A percentile compares a stretch with the other conserved stretches of the same genome.
phyloP scores from a whole-genome alignment of 116 monocot species.

The Dioscorea cayenensis region DNA sequence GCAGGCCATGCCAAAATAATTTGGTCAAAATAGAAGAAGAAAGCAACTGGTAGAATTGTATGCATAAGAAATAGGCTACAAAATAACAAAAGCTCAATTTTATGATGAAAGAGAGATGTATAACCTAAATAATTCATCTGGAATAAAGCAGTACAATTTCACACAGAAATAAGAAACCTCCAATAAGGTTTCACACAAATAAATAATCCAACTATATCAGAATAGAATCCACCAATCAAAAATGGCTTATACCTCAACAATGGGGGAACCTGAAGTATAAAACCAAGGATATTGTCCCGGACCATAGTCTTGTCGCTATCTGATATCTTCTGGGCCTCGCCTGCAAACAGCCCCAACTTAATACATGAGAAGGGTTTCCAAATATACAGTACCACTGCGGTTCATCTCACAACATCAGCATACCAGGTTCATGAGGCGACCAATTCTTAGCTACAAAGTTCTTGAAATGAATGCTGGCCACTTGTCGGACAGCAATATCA shows the following conservation, averaged over 20 bases:
- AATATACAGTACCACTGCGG: not conserved
- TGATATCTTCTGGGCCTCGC: constrained; percentile 52
- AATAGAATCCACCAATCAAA: no score
- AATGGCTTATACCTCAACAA: constrained; percentile 55
- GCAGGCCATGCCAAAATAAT: no score
- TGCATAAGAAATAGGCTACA: no score
- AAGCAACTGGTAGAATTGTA: no score
- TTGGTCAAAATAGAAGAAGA: no score
- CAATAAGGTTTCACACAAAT: no score
- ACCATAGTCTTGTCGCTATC: constrained; percentile 63
- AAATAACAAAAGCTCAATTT: no score
- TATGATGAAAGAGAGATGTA: no score
- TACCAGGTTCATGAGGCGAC: constrained; percentile 86
- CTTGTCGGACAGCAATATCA: constrained; percentile 92
- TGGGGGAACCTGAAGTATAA: constrained; percentile 76
- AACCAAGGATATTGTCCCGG: constrained; percentile 77
- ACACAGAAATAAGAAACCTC: no score
- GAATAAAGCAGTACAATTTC: no score
- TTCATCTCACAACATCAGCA: not conserved
- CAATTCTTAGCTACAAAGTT: constrained; percentile 95
- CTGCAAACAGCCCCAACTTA: constrained; percentile 20
- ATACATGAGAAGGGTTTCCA: not conserved
- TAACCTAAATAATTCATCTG: no score
- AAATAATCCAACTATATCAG: no score
- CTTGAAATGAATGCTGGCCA: constrained; percentile 97